Evolutionary conservation across 177 flowering plant species (phyloP).

Genomic region (Vitis hybrid): DNA sequence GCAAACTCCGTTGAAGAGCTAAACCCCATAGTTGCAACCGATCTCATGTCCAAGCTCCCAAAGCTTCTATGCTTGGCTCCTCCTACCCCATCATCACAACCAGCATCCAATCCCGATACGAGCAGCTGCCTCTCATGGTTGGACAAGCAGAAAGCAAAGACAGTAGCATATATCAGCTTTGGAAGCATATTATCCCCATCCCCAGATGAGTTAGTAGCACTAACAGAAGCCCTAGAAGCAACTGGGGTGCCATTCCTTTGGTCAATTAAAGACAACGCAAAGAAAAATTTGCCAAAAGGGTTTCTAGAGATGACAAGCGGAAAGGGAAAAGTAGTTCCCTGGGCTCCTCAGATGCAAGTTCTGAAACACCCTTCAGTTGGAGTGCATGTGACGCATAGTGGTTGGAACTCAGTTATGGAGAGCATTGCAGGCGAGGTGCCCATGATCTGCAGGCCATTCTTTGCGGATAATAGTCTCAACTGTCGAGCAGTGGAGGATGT

Average conservation of each 20-base stretch:
- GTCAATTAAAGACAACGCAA: constrained; percentile 22
- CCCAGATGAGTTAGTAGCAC: constrained; percentile 17
- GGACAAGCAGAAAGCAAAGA: constrained; percentile 10
- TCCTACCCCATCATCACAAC: not conserved
- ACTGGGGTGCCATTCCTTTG: constrained; percentile 23
- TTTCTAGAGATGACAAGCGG: constrained; percentile 27
- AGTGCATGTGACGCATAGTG: constrained; percentile 43
- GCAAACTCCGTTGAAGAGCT: constrained; percentile 24
- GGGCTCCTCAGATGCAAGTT: constrained; percentile 42
- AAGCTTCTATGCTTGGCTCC: constrained; percentile 16
- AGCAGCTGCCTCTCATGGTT: constrained; percentile 26
- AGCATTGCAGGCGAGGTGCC: too few relatives aligned
- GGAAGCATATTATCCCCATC: constrained; percentile 19
- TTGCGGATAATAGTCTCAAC: too few relatives aligned
- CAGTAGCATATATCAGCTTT: constrained; percentile 30
- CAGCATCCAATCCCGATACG: constrained; percentile 6
- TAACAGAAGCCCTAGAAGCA: constrained; percentile 26
- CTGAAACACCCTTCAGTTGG: constrained; percentile 34
- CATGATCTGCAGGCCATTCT: too few relatives aligned
- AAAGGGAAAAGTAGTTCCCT: constrained; percentile 37
- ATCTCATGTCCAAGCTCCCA: constrained; percentile 12
- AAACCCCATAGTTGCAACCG: constrained; percentile 5
- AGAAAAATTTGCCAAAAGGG: constrained; percentile 27
- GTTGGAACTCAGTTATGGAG: constrained; percentile 33
- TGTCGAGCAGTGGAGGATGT: too few relatives aligned